Percentiles rank a stretch among this genome's conserved stretches.
Conservation (phyloP, 495 filamentous ascomycete genomes). For the Neurospora africana region DNA sequence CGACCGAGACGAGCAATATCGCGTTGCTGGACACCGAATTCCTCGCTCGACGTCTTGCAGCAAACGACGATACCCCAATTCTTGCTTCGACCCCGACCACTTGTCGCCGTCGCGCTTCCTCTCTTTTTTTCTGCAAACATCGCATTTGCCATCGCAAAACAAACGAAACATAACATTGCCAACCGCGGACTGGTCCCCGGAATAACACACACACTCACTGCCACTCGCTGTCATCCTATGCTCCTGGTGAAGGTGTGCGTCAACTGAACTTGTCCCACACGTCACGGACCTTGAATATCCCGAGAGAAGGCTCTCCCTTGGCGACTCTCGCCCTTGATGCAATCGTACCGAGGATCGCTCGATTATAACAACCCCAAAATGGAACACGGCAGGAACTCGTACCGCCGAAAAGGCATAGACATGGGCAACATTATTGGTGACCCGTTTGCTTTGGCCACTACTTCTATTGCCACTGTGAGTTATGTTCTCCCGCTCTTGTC, state of each 20-base stretch:
- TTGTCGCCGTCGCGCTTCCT: neutral
- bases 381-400: slow-evolving; percentile 50
- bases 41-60: neutral
- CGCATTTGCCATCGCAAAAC: neutral
- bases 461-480: slow-evolving; percentile 84
- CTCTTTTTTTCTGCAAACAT: neutral
- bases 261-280: slow-evolving; percentile 21
- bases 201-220: neutral
- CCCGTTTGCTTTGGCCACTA: slow-evolving; percentile 89
- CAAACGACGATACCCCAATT: neutral
- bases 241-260: slow-evolving; percentile 6
- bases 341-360: slow-evolving; percentile 56
- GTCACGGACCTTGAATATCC: slow-evolving; percentile 2
- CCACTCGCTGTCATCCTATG: slow-evolving; percentile 8
- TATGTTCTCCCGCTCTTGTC: neutral
- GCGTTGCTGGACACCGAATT: neutral
- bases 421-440: slow-evolving; percentile 88
- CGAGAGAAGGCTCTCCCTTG: slow-evolving; percentile 1
- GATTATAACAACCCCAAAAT: slow-evolving; percentile 58
- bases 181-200: neutral
- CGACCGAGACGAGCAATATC: neutral
- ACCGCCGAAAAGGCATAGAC: slow-evolving; percentile 51
- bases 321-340: slow-evolving; percentile 42
- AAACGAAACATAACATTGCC: neutral
- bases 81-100: neutral